Percentiles rank a stretch among this genome's conserved stretches.
Evolutionary conservation across 1,284 basidiomycete genomes (phyloP).

Genomic region (Austroboletus novae-zelandiae): DNA sequence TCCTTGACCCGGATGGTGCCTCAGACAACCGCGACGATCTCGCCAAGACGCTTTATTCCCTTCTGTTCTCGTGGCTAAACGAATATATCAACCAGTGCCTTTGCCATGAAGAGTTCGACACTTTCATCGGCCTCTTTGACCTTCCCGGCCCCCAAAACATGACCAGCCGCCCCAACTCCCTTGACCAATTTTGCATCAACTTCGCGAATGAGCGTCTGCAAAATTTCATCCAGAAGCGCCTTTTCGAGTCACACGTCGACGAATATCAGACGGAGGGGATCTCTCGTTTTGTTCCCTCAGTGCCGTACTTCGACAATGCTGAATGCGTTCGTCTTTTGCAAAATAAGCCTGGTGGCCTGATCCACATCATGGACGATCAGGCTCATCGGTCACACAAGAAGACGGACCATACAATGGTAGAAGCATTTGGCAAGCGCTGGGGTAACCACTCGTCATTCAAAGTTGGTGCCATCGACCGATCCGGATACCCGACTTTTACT

Average conservation of each 20-base stretch:
- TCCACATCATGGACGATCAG: constrained; percentile 98
- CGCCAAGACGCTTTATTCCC: constrained; percentile 88
- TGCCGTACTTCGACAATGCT: constrained; percentile 89
- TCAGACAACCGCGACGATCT: constrained; percentile 92
- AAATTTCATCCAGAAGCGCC: constrained; percentile 74
- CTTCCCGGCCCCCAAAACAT: constrained; percentile 91
- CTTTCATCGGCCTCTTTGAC: constrained; percentile 95
- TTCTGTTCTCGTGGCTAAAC: constrained; percentile 96
- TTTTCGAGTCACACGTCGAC: constrained; percentile 77
- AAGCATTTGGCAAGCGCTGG: constrained; percentile 93
- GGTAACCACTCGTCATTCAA: constrained; percentile 92
- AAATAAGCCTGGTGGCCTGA: constrained; percentile 85
- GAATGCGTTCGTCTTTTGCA: constrained; percentile 88
- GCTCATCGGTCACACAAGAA: constrained; percentile 86
- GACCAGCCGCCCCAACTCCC: constrained; percentile 79
- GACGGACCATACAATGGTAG: constrained; percentile 92
- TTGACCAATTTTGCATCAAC: constrained; percentile 97
- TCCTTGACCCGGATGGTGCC: no score
- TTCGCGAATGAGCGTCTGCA: constrained; percentile 92
- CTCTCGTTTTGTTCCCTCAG: constrained; percentile 61
- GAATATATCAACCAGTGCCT: constrained; percentile 95
- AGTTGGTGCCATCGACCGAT: constrained; percentile 67
- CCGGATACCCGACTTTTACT: constrained; percentile 85
- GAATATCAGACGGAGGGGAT: constrained; percentile 91
- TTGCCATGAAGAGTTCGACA: constrained; percentile 86